phyloP scores from a whole-genome alignment of 768 basidiomycete genomes.

The Russula virescens region DNA sequence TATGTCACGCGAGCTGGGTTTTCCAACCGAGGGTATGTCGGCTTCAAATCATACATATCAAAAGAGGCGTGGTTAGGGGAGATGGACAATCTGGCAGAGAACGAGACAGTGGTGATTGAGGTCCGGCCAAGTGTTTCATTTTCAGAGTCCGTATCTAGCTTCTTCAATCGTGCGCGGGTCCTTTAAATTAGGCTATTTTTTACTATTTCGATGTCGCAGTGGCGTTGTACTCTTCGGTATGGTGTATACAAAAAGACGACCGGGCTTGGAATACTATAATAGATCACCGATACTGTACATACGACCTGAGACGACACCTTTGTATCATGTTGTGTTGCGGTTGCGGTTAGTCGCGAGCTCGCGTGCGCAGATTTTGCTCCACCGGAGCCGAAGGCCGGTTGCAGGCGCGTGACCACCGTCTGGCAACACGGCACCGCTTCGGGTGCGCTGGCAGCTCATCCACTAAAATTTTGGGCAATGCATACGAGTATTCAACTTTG shows the following conservation, averaged over 20 bases:
- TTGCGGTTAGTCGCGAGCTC: too few relatives aligned
- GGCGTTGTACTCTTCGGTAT: neutral
- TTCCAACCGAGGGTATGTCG: neutral
- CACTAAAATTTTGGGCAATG: too few relatives aligned
- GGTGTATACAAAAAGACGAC: neutral
- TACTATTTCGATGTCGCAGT: neutral
- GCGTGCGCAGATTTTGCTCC: too few relatives aligned
- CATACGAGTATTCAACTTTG: too few relatives aligned
- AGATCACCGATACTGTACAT: neutral
- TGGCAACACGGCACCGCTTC: too few relatives aligned
- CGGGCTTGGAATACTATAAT: neutral
- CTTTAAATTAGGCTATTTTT: conserved; percentile 9
- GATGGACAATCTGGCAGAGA: conserved; percentile 16
- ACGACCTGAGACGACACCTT: too few relatives aligned
- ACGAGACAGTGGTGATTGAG: conserved; percentile 15
- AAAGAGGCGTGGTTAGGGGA: conserved; percentile 8
- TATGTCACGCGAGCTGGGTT: conserved; percentile 13
- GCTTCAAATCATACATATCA: conserved; percentile 17
- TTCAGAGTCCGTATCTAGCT: conserved; percentile 18
- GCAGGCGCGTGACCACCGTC: too few relatives aligned
- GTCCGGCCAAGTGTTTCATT: conserved; percentile 11
- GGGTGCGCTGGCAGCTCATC: too few relatives aligned
- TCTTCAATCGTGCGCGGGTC: conserved; percentile 13
- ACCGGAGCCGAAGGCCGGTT: too few relatives aligned
- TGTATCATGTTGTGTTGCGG: too few relatives aligned